Evolutionary conservation across 805 yeast genomes (phyloP).

Genomic region (Brettanomyces sp.): DNA sequence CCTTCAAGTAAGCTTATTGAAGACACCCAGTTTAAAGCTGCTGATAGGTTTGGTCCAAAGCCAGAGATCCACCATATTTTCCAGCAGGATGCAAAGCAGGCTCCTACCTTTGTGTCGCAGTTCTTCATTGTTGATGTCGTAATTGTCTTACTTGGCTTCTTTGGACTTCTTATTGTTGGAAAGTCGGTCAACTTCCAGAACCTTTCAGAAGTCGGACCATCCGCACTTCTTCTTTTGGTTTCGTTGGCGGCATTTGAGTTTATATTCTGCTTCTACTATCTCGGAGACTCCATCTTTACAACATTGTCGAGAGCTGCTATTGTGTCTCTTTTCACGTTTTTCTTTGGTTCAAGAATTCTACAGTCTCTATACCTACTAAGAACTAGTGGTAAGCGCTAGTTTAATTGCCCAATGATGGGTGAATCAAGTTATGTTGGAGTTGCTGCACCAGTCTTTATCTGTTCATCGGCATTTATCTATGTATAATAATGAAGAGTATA

Average conservation of each 20-base stretch:
- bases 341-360: conserved; percentile 60
- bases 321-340: conserved; percentile 44
- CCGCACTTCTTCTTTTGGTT: conserved; percentile 27
- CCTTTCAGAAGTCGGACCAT: conserved; percentile 26
- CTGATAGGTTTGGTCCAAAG: conserved; percentile 35
- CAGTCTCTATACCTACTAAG: conserved; percentile 25
- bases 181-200: conserved; percentile 29
- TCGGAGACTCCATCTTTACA: conserved; percentile 50
- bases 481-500: no score
- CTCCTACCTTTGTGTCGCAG: conserved; percentile 40
- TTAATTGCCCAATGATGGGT: no score
- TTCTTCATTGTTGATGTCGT: conserved; percentile 38
- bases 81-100: conserved; percentile 42
- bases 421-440: no score
- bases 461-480: no score
- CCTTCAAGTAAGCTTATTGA: conserved; percentile 10
- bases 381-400: conserved; percentile 17
- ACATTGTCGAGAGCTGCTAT: conserved; percentile 40
- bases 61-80: conserved; percentile 62
- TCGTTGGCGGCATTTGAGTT: conserved; percentile 42
- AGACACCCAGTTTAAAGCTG: conserved; percentile 6
- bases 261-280: conserved; percentile 47
- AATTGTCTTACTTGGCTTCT: conserved; percentile 31
- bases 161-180: conserved; percentile 32
- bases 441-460: no score